Evolutionary conservation across 805 yeast genomes (phyloP).

Genomic region (Saccharomyces eubayanus): DNA sequence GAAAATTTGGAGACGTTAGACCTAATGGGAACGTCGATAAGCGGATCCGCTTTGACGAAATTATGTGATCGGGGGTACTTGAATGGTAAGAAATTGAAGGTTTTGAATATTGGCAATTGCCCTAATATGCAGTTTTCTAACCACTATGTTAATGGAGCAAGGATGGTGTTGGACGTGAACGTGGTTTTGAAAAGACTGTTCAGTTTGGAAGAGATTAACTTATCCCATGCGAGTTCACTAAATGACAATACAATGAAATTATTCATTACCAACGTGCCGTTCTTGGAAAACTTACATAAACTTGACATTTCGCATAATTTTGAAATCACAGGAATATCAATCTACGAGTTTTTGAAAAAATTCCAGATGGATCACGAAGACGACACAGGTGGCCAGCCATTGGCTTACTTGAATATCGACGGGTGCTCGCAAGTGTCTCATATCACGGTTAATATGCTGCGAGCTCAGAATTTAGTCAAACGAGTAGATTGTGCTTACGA

Average conservation of each 20-base stretch:
- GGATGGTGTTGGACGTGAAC: neutral
- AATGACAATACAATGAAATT: constrained; percentile 14
- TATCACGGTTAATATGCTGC: constrained; percentile 20
- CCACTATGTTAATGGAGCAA: constrained; percentile 2
- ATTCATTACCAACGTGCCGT: constrained; percentile 9
- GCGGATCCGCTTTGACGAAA: constrained; percentile 17
- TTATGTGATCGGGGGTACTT: constrained; percentile 8
- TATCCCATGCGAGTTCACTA: constrained; percentile 23
- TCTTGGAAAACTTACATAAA: constrained; percentile 10
- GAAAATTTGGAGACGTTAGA: constrained; percentile 15
- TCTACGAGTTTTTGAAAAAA: constrained; percentile 21
- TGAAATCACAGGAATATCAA: constrained; percentile 25
- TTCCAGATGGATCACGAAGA: constrained; percentile 9
- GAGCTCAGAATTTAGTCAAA: constrained; percentile 14
- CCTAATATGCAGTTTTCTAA: constrained; percentile 13
- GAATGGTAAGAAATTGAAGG: constrained; percentile 5
- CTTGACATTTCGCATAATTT: constrained; percentile 28
- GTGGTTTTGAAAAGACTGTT: constrained; percentile 2
- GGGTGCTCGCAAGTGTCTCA: constrained; percentile 26
- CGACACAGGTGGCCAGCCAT: constrained; percentile 4
- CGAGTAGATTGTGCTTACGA: constrained; percentile 24
- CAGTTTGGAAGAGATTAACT: constrained; percentile 15
- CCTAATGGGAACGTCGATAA: constrained; percentile 26
- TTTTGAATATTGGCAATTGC: constrained; percentile 26
- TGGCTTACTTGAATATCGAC: constrained; percentile 18